Evolutionary conservation across 495 filamentous ascomycete genomes (phyloP), one percentile per base, ranked within the genome.

Genomic region (Penicillium psychrofluorescens): DNA sequence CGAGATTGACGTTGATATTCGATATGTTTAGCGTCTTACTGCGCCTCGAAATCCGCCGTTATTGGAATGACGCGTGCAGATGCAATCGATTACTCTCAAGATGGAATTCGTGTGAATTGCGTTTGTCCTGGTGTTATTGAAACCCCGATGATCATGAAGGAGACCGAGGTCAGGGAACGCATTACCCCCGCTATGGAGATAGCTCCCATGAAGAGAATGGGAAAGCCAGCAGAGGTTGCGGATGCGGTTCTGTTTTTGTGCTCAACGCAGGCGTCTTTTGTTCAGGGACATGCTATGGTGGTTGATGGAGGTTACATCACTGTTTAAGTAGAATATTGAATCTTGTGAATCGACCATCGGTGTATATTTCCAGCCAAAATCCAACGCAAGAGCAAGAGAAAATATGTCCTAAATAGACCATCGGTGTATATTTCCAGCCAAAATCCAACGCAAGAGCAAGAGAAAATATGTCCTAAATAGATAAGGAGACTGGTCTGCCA

Each of bases 281-380:
- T 76, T 4, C 72, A 76, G 44, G 75, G 75, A 5, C 65, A 68
- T 54, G 71, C 68, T 0, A 50, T 77, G 54, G 67, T 73, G 5
- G 72, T 78, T 2, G 75, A 78, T 56, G 75, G 75, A 7, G 75
- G 75, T 7, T 78, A 77, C 61, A 52, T 67, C 7, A 72, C 68
- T 4, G 41, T 58, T 11, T 60, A 53, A 35, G 35, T 11, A 36
- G 3, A 12, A 32, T 9, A 34, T 22, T 22, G 22, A 22, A 22
- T 4, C 4, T 3, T 22, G 22, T 22, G 6, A 22, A 22, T 22
- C 6, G 22, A 22, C 22, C 22, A 4, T 22, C 22, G 6, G 22
- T 22, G 22, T 4, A 6, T 2, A 22, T 22, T 22, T 3, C 6
- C 22, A 22, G 22, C 4, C 2, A 22, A 22, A 22, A 22, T 22